phyloP scores from a whole-genome alignment of 306 rosid genomes.

The Vigna hirtella region DNA sequence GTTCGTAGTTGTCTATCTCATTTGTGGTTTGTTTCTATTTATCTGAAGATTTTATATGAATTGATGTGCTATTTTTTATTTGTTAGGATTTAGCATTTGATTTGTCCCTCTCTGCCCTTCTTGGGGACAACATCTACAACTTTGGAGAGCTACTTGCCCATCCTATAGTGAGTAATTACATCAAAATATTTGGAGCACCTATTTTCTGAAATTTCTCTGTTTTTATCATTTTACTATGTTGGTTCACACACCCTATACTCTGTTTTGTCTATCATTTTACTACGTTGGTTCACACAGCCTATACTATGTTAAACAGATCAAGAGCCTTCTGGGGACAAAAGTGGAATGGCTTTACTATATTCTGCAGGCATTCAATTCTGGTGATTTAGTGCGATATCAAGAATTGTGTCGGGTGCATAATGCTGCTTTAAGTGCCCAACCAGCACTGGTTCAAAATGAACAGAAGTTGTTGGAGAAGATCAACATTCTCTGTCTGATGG shows the following conservation, averaged over 20 bases:
- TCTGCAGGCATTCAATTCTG: constrained; percentile 93
- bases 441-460: constrained; percentile 92
- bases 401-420: constrained; percentile 90
- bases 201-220: background rate
- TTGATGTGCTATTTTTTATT: constrained; percentile 29
- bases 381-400: constrained; percentile 92
- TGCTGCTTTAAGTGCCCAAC: constrained; percentile 91
- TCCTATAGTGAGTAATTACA: constrained; percentile 79
- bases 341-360: constrained; percentile 99
- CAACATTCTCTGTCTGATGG: constrained; percentile 98
- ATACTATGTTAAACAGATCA: constrained; percentile 61
- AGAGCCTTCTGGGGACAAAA: constrained; percentile 87
- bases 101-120: constrained; percentile 93
- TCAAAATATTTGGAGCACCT: background rate
- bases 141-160: constrained; percentile 99
- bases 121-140: constrained; percentile 98
- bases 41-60: constrained; percentile 16
- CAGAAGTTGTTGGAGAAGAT: constrained; percentile 91
- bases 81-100: constrained; percentile 96
- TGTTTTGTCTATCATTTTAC: background rate
- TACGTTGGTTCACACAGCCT: constrained; percentile 26
- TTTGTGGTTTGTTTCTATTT: constrained; percentile 29
- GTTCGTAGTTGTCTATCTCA: background rate
- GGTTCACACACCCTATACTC: too few species aligned
- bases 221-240: background rate